These are phyloP conservation scores for Leccinum solheimii DNA, from an alignment of 1,284 basidiomycete species.

Conservation along the genomic window DNA sequence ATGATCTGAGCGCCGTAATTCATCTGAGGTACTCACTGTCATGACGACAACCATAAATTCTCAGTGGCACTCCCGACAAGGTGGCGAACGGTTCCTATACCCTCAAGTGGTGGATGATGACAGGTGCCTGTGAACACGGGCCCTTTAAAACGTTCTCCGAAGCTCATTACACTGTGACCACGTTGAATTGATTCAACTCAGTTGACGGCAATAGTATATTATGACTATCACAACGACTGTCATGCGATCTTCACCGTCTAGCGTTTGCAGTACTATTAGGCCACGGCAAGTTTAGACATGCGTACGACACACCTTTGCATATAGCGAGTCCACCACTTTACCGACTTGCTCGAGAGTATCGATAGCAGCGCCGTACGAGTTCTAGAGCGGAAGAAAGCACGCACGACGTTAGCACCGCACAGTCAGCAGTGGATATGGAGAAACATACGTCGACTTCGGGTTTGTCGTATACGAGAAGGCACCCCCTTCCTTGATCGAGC, in stretches of 20 bases:
- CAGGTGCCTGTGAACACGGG: background rate
- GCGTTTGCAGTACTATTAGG: background rate
- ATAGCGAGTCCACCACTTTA: conserved; percentile 89
- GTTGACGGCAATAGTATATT: background rate
- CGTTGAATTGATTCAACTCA: background rate
- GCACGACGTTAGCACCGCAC: conserved; percentile 3
- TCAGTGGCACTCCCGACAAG: background rate
- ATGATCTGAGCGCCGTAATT: background rate
- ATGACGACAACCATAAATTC: background rate
- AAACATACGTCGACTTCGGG: conserved; percentile 76
- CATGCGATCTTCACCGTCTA: background rate
- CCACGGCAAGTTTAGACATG: no score
- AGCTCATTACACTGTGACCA: background rate
- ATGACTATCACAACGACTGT: background rate
- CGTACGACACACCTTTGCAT: conserved; percentile 69
- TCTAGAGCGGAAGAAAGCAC: conserved; percentile 43
- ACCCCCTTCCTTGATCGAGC: conserved; percentile 92
- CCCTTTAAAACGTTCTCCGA: background rate
- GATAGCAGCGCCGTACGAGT: conserved; percentile 84
- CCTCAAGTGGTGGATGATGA: background rate
- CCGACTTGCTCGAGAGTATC: conserved; percentile 88
- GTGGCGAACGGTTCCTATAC: background rate
- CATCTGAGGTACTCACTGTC: background rate
- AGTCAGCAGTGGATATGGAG: background rate
- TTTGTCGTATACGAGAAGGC: conserved; percentile 87